Percentiles rank a stretch among this genome's conserved stretches.
phyloP scores from a whole-genome alignment of 371 early-diverging fungal genomes.

The Mortierella sp. region DNA sequence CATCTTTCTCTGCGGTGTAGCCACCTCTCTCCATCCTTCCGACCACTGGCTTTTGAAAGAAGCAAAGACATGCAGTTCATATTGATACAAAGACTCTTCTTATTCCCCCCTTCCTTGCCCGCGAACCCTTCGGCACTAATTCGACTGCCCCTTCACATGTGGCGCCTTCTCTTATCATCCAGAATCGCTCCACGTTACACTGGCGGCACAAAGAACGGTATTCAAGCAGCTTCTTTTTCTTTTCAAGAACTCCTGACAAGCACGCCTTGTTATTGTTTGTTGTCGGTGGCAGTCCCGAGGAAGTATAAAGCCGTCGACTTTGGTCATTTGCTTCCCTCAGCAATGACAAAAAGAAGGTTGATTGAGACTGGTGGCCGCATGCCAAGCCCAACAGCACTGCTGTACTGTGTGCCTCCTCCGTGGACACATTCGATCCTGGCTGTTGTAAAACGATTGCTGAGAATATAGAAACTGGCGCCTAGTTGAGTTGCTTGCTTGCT shows the following conservation, averaged over 20 bases:
- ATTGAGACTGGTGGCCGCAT: not conserved
- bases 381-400: not conserved
- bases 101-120: not conserved
- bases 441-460: not conserved
- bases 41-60: not conserved
- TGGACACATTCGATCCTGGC: not conserved
- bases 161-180: not conserved
- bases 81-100: not conserved
- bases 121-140: not conserved
- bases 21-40: not conserved
- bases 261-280: constrained; percentile 1
- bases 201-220: not conserved
- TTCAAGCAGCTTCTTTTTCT: not conserved
- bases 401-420: not conserved
- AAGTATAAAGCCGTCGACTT: not conserved
- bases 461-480: not conserved
- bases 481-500: not conserved
- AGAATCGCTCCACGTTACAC: constrained; percentile 1
- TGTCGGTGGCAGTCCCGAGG: constrained; percentile 8
- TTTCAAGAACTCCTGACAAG: not conserved
- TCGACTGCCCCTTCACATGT: constrained; percentile 1
- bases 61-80: constrained; percentile 14
- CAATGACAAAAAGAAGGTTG: not conserved
- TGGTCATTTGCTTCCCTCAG: not conserved
- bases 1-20: no score